Base-by-base conservation (phyloP, 1,284 basidiomycete species). In the Fomes fomentarius region DNA sequence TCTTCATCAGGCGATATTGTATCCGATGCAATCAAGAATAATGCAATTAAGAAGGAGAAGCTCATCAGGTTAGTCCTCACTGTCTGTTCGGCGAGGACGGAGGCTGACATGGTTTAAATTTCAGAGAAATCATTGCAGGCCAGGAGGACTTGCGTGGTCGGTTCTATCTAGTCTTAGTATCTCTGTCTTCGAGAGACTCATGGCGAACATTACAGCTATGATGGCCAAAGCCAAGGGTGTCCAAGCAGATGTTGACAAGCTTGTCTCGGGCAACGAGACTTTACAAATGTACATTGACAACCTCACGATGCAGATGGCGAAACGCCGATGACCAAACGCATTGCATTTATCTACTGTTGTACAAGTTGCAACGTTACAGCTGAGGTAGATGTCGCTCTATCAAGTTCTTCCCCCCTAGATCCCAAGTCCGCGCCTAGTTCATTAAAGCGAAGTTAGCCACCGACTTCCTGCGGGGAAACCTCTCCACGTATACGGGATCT, bases 241-340 rank as follows among this genome's bases (percentile, higher is more conserved):
- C 4, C 87, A 93, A 69, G 77, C 76, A 51, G 91, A 94, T 62
- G 80, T 90, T 15, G 86, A 90, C 56, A 92, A 90, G 68, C 76
- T 93, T 19, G 74, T 78, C 2, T 87, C 89, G 0, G 88, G 87
- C 52, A 94, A 94, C 62, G 84, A 87, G 58, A 93, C 86, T 4
- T 72, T 94, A 51, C 91, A 94, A 68, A 89, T 87, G 83, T 94
- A 94, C 66, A 93, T 93, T 64, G 91, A 94, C 68, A 94, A 94
- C 63, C 68, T 94, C 58, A 93, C 91, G 0, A 79, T 89, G 66
- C 86, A 93, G 69, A 90, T 92, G 83, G 87, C 89, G 25, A 89
- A 85, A 67, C 76, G 86, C 58, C 79, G 87, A 69, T 89, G 70
- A 30, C 30, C 43, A 17, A 24, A 28, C 19, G 14, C 28, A 12